Base-by-base conservation (phyloP, 2,329 filamentous ascomycete genomes). In the Rhexocercosporidium sp. region DNA sequence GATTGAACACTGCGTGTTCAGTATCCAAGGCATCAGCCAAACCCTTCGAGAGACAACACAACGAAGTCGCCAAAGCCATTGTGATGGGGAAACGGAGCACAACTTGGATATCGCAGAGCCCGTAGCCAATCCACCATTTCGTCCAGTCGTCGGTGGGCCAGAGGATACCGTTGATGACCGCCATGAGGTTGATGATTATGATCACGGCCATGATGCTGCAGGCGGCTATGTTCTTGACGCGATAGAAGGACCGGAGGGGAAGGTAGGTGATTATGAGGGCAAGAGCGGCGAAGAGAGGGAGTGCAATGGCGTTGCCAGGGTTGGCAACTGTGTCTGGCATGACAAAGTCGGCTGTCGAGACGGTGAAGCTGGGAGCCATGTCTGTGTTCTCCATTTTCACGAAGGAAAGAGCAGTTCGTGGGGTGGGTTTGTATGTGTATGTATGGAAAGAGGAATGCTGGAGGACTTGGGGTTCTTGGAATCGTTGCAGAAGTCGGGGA, bases 21-120 rank as follows among this genome's bases (percentile, higher is more conserved):
- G 86, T 87, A 73, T 91, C 84, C 77, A 92, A 81, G 39, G 89
- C 87, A 22, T 78, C 79, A 14, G 88, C 86, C 18, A 92, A 82
- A 56, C 82, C 84, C 57, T 86, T 82, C 66, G 90, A 84, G 59
- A 92, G 85, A 74, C 88, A 87, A 27, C 82, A 78, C 9, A 88
- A 74, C 7, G 83, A 81, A 9, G 85, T 84, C 3, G 85, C 80
- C 18, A 87, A 77, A 0, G 83, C 86, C 0, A 87, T 81, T 20
- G 81, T 81, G 9, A 82, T 78, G 3, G 84, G 86, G 27, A 86
- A 80, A 66, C 85, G 81, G 39, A 92, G 73, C 69, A 89, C 88
- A 63, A 84, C 81, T 71, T 91, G 83, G 59, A 92, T 79, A 75
- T 92, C 90, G 77, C 90, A 92, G 66, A 90, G 84, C 2, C 83